These are phyloP conservation scores for Psilocybe subaeruginosa DNA, from an alignment of 768 basidiomycete species.

Conservation along the genomic window DNA sequence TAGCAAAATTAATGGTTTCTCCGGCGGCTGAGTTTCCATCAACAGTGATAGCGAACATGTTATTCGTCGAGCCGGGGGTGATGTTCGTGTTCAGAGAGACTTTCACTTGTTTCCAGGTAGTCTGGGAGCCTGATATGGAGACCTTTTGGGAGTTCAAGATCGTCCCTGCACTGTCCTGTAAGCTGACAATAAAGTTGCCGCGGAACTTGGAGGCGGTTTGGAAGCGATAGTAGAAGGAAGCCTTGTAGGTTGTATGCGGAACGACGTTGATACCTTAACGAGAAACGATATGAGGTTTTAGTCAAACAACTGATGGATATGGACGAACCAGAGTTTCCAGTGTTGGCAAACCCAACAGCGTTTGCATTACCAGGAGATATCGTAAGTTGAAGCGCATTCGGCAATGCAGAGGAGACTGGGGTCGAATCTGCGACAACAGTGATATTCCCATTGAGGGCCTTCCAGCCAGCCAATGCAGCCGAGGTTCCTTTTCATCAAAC, in stretches of 20 bases:
- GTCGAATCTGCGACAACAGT: conserved; percentile 51
- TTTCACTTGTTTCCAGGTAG: conserved; percentile 51
- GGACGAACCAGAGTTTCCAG: conserved; percentile 54
- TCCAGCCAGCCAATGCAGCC: conserved; percentile 56
- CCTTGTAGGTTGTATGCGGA: conserved; percentile 53
- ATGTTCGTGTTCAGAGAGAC: conserved; percentile 44
- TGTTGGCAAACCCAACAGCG: conserved; percentile 57
- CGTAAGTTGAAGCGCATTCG: conserved; percentile 59
- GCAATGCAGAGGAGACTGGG: conserved; percentile 60
- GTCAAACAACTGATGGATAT: background rate
- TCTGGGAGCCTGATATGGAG: conserved; percentile 43
- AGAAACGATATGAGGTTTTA: background rate
- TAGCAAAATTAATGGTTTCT: conserved; percentile 54
- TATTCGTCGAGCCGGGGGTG: conserved; percentile 43
- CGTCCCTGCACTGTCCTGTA: conserved; percentile 47
- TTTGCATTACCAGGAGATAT: conserved; percentile 44
- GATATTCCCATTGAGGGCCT: conserved; percentile 48
- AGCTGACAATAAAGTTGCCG: conserved; percentile 43
- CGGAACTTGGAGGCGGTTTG: conserved; percentile 43
- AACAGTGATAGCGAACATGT: conserved; percentile 57
- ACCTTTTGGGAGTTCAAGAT: conserved; percentile 44
- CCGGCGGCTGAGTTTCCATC: conserved; percentile 43
- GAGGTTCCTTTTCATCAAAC: conserved; percentile 37
- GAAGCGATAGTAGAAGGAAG: conserved; percentile 64
- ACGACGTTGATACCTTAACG: conserved; percentile 56